These are phyloP conservation scores for Claviceps pusilla DNA, from an alignment of 2,329 filamentous ascomycete species.

Conservation along the genomic window DNA sequence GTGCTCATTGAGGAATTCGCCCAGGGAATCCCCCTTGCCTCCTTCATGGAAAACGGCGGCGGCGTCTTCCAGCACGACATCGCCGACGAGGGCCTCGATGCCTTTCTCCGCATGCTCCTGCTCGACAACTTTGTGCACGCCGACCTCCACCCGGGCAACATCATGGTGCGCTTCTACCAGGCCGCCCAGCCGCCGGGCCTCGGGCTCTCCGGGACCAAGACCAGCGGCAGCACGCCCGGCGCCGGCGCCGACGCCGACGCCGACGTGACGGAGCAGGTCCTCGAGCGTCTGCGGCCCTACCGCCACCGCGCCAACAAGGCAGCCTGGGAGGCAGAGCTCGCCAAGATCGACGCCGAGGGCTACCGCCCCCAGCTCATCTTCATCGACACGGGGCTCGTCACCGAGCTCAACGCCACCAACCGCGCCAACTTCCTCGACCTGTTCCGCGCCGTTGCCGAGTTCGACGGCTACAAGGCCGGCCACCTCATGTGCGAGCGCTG, in stretches of 20 bases:
- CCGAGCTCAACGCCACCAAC: constrained; percentile 77
- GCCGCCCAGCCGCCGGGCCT: constrained; percentile 59
- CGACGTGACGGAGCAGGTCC: constrained; percentile 78
- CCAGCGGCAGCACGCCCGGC: no score
- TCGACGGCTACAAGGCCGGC: constrained; percentile 90
- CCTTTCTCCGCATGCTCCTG: constrained; percentile 89
- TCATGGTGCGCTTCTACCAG: constrained; percentile 98
- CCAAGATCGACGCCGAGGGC: constrained; percentile 68
- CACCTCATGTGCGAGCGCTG: constrained; percentile 93
- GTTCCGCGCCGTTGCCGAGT: constrained; percentile 90
- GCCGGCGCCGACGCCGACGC: constrained; percentile 40
- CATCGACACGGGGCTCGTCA: constrained; percentile 92
- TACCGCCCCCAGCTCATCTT: constrained; percentile 92
- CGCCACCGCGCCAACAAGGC: constrained; percentile 43
- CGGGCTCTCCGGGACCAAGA: constrained; percentile 11
- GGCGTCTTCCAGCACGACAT: constrained; percentile 90
- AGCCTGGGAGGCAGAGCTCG: constrained; percentile 61
- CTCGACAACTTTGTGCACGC: constrained; percentile 97
- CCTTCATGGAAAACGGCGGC: constrained; percentile 81
- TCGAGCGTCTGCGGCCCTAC: constrained; percentile 63
- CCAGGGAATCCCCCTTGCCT: constrained; percentile 78
- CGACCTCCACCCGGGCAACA: constrained; percentile 91
- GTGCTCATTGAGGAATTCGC: constrained; percentile 93
- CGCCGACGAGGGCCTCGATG: constrained; percentile 84
- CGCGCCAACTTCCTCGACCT: constrained; percentile 84